phyloP scores from a whole-genome alignment of 2,329 filamentous ascomycete species.

The Paraphoma sp. region DNA sequence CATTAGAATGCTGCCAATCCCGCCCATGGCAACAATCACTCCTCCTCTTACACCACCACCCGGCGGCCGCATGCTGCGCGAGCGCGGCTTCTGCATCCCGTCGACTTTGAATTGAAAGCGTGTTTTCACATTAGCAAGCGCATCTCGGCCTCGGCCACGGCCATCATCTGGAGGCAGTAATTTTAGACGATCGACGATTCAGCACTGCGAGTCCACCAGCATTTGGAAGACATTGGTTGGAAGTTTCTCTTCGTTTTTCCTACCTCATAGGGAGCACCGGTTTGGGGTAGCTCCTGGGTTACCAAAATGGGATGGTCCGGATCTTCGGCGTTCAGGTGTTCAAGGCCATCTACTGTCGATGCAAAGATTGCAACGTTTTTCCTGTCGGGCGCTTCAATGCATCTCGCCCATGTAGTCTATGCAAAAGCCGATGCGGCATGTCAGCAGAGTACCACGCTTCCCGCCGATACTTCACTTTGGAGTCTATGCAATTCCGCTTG shows the following conservation, averaged over 20 bases:
- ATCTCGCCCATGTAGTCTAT: slow-evolving; percentile 44
- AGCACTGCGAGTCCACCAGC: slow-evolving; percentile 27
- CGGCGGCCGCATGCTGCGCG: slow-evolving; percentile 42
- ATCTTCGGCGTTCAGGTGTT: slow-evolving; percentile 41
- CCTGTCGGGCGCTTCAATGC: slow-evolving; percentile 21
- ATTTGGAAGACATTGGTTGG: slow-evolving; percentile 26
- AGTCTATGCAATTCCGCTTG: slow-evolving; percentile 1
- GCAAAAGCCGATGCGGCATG: slow-evolving; percentile 39
- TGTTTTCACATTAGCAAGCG: slow-evolving; percentile 30
- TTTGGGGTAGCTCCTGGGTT: slow-evolving; percentile 35
- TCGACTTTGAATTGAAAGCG: slow-evolving; percentile 36
- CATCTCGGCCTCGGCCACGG: slow-evolving; percentile 29
- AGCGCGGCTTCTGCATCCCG: slow-evolving; percentile 39
- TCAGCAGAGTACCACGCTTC: slow-evolving; percentile 13
- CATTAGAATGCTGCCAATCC: slow-evolving; percentile 48
- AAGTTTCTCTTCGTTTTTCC: slow-evolving; percentile 17
- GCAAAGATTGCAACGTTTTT: slow-evolving; percentile 41
- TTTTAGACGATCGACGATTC: slow-evolving; percentile 45
- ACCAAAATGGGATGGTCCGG: slow-evolving; percentile 40
- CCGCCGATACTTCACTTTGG: slow-evolving; percentile 5
- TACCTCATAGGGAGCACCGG: slow-evolving; percentile 27
- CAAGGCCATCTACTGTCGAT: slow-evolving; percentile 18
- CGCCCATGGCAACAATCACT: slow-evolving; percentile 40
- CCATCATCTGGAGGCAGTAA: slow-evolving; percentile 35
- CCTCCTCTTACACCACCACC: slow-evolving; percentile 44